Conservation (phyloP, 2,329 filamentous ascomycete species). For the Ophiocordyceps unilateralis region DNA sequence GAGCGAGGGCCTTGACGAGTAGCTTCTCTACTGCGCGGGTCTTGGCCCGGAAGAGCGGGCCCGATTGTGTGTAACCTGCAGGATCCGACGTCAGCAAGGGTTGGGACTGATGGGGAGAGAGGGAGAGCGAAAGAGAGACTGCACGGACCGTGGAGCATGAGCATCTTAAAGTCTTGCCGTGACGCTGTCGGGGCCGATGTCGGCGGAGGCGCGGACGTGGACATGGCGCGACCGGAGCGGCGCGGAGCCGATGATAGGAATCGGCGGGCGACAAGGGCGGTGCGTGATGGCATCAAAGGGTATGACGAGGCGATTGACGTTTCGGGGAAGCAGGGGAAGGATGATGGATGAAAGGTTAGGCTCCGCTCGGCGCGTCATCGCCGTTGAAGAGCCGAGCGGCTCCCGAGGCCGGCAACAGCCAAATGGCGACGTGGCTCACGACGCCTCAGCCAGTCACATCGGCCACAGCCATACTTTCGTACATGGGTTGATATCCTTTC, state of each 20-base stretch:
- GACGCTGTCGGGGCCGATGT: constrained; percentile 8
- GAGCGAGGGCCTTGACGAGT: constrained; percentile 53
- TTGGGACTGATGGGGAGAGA: neutral
- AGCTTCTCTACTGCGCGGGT: constrained; percentile 74
- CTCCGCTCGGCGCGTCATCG: too few species aligned
- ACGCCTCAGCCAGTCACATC: too few species aligned
- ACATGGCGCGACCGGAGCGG: constrained; percentile 12
- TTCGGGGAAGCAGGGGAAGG: neutral
- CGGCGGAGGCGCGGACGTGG: constrained; percentile 3
- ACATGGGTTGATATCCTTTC: too few species aligned
- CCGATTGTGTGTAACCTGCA: constrained; percentile 77
- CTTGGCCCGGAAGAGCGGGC: constrained; percentile 69
- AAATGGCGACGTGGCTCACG: too few species aligned
- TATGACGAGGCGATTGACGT: too few species aligned
- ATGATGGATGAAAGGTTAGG: too few species aligned
- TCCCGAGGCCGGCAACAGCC: too few species aligned
- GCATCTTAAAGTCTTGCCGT: constrained; percentile 43
- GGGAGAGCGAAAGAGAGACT: neutral
- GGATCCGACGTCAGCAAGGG: neutral
- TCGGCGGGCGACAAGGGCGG: too few species aligned
- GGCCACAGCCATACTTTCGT: too few species aligned
- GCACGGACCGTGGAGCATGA: constrained; percentile 60
- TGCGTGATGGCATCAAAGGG: neutral
- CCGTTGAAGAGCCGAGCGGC: too few species aligned
- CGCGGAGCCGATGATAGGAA: constrained; percentile 1